phyloP scores from a whole-genome alignment of 177 flowering plant species.

The Vitis hybrid region DNA sequence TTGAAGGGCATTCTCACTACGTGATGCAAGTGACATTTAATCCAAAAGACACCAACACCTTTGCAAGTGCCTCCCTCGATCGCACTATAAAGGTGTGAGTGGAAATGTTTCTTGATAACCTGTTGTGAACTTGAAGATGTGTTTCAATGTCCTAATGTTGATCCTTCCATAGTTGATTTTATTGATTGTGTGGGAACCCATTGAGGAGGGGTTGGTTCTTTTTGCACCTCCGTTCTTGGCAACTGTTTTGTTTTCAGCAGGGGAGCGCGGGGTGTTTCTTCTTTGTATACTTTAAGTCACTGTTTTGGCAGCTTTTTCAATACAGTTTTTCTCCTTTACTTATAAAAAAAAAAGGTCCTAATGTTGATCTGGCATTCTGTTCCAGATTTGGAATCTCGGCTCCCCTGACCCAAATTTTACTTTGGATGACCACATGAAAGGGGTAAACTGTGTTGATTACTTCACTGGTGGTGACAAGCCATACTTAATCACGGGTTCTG shows the following conservation, averaged over 20 bases:
- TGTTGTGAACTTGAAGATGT: neutral
- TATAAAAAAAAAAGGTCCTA: constrained; percentile 1
- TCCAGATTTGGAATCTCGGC: constrained; percentile 93
- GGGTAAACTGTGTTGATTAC: constrained; percentile 95
- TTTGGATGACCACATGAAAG: constrained; percentile 90
- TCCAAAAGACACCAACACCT: constrained; percentile 97
- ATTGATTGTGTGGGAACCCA: too few relatives aligned
- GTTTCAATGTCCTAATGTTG: too few relatives aligned
- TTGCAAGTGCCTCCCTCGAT: constrained; percentile 99
- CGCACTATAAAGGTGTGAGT: constrained; percentile 85
- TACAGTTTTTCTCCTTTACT: neutral
- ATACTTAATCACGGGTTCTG: constrained; percentile 89
- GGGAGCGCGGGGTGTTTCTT: too few relatives aligned
- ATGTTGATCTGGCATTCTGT: constrained; percentile 8
- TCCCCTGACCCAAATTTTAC: constrained; percentile 94
- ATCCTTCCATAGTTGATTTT: too few relatives aligned
- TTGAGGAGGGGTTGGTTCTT: too few relatives aligned
- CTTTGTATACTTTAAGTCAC: too few relatives aligned
- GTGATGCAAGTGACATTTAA: constrained; percentile 99
- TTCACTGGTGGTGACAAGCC: constrained; percentile 90
- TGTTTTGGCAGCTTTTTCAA: too few relatives aligned
- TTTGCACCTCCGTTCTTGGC: too few relatives aligned
- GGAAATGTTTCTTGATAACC: neutral
- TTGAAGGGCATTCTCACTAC: constrained; percentile 96
- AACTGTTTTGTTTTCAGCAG: too few relatives aligned